phyloP scores from a whole-genome alignment of 495 filamentous ascomycete genomes.

The Aspergillus hancockii region DNA sequence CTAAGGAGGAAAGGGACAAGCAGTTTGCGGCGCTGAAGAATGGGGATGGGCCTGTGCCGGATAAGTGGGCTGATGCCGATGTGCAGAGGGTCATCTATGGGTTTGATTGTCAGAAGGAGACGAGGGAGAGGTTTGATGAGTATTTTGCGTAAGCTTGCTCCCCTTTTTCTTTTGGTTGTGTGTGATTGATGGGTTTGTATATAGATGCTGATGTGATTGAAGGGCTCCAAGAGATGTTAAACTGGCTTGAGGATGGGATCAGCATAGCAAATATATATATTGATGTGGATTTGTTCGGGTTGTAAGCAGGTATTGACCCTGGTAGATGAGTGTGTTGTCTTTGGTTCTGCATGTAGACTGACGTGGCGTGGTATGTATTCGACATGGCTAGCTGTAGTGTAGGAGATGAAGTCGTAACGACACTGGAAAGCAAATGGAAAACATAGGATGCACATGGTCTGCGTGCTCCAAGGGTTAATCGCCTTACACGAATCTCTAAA shows the following conservation, averaged over 20 bases:
- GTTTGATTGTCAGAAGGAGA: slow-evolving; percentile 63
- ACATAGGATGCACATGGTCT: no score
- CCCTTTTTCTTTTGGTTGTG: slow-evolving; percentile 7
- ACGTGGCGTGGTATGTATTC: no score
- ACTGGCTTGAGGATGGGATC: not conserved
- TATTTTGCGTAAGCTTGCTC: slow-evolving; percentile 47
- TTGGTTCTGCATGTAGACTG: no score
- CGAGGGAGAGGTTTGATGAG: slow-evolving; percentile 61
- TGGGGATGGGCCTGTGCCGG: slow-evolving; percentile 62
- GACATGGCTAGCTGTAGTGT: no score
- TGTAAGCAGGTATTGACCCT: no score
- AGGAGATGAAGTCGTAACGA: no score
- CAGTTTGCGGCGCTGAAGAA: slow-evolving; percentile 63
- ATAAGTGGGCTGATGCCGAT: slow-evolving; percentile 81
- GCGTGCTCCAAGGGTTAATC: no score
- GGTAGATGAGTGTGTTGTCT: no score
- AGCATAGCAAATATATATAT: not conserved
- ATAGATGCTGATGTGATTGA: slow-evolving; percentile 9
- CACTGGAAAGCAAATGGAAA: no score
- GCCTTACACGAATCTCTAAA: no score
- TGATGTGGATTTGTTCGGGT: not conserved
- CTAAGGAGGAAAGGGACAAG: slow-evolving; percentile 74
- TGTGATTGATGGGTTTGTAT: slow-evolving; percentile 9
- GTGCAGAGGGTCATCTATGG: slow-evolving; percentile 78
- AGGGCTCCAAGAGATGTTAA: slow-evolving; percentile 7